A percentile compares a stretch with the other conserved stretches of the same genome.
Evolutionary conservation across 495 filamentous ascomycete species (phyloP).

Genomic region (Lichina pygmaea): DNA sequence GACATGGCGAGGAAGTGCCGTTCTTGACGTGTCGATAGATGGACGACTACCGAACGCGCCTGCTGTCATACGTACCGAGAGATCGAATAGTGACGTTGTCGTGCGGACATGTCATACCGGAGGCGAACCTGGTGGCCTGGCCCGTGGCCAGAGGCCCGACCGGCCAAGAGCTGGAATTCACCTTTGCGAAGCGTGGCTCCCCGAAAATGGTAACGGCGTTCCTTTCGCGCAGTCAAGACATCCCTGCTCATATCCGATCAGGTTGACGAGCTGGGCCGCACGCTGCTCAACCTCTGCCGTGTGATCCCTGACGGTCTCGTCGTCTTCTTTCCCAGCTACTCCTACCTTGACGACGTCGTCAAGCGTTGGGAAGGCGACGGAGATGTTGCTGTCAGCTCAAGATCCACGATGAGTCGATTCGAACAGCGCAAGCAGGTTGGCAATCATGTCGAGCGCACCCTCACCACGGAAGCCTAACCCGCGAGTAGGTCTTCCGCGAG

Average conservation of each 20-base stretch:
- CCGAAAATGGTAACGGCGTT: constrained; percentile 18
- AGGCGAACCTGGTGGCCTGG: constrained; percentile 51
- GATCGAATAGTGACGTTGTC: constrained; percentile 52
- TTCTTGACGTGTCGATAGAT: constrained; percentile 23
- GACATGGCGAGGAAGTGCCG: not conserved
- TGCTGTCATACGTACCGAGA: constrained; percentile 49
- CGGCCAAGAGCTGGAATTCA: constrained; percentile 56
- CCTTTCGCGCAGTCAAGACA: not conserved
- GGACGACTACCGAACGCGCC: constrained; percentile 57
- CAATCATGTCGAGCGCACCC: not conserved
- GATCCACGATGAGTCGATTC: constrained; percentile 9
- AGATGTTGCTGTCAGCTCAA: constrained; percentile 15
- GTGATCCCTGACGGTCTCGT: constrained; percentile 74
- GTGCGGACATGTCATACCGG: constrained; percentile 82
- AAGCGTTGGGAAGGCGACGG: not conserved
- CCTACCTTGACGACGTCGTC: constrained; percentile 48
- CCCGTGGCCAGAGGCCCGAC: constrained; percentile 25
- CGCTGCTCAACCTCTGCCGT: constrained; percentile 39
- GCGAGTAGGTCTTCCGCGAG: constrained; percentile 27
- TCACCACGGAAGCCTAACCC: not conserved
- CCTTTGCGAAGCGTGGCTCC: constrained; percentile 42
- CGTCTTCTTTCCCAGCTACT: constrained; percentile 91
- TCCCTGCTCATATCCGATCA: constrained; percentile 9
- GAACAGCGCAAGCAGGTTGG: constrained; percentile 1
- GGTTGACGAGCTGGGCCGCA: constrained; percentile 50